A percentile compares a stretch with the other conserved stretches of the same genome.
Evolutionary conservation across 345 rosid genomes (phyloP).

Genomic region (Erucastrum elatum): DNA sequence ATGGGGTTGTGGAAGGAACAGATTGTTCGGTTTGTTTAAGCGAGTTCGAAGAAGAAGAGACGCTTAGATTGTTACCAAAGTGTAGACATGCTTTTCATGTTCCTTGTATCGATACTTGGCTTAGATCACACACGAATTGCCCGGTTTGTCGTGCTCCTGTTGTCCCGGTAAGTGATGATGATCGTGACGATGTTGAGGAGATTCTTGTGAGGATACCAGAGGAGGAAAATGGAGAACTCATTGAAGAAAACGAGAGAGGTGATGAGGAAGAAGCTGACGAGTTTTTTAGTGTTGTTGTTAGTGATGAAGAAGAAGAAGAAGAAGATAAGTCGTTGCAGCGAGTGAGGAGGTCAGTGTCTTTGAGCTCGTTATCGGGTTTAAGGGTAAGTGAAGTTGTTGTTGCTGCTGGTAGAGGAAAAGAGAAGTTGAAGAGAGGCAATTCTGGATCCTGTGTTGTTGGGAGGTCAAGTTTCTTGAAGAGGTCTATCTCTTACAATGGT

Average conservation of each 20-base stretch:
- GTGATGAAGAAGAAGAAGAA: conserved; percentile 21
- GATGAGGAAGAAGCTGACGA: conserved; percentile 29
- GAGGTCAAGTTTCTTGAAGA: conserved; percentile 53
- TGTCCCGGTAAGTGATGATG: conserved; percentile 5
- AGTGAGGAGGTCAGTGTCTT: conserved; percentile 71
- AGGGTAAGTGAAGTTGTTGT: conserved; percentile 43
- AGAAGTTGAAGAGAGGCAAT: conserved; percentile 37
- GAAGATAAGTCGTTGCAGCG: conserved; percentile 42
- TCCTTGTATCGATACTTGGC: conserved; percentile 77
- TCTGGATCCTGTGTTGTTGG: conserved; percentile 47
- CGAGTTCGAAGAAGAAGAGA: conserved; percentile 70
- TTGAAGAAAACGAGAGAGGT: conserved; percentile 22
- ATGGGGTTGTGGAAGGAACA: conserved; percentile 63
- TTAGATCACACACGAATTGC: conserved; percentile 63
- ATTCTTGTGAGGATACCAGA: conserved; percentile 24
- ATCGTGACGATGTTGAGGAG: conserved; percentile 28
- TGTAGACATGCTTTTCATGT: conserved; percentile 78
- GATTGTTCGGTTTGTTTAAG: conserved; percentile 78
- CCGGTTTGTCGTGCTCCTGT: conserved; percentile 71
- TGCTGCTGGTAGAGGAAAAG: conserved; percentile 32
- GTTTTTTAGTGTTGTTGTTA: conserved; percentile 26
- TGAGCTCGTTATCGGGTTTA: conserved; percentile 47
- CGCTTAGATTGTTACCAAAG: conserved; percentile 62
- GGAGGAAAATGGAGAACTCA: conserved; percentile 35
- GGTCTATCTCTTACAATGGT: conserved; percentile 66